Evolutionary conservation across 192 early-diverging fungal genomes (phyloP).

Genomic region (Chytriomyces sp.): DNA sequence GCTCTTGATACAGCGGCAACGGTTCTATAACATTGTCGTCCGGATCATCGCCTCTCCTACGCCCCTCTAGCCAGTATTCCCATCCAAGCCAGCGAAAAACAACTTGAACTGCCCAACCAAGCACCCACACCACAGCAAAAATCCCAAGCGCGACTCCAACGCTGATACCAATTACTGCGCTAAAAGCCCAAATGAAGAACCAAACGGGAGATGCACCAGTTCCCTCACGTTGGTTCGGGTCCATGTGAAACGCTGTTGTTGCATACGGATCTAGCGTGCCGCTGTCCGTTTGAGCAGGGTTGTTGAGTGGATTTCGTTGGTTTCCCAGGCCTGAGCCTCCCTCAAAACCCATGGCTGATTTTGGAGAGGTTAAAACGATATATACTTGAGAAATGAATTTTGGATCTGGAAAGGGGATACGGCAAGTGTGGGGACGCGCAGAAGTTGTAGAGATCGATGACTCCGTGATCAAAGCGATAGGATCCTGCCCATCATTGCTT

Average conservation of each 20-base stretch:
- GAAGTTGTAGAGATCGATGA: not conserved
- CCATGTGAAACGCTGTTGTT: not conserved
- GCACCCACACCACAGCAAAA: not conserved
- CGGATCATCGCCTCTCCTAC: slow-evolving; percentile 8
- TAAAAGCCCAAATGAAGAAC: slow-evolving; percentile 28
- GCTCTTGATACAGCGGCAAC: slow-evolving; percentile 7
- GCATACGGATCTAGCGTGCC: not conserved
- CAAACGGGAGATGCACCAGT: not conserved
- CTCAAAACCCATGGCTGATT: not conserved
- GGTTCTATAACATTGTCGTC: slow-evolving; percentile 6
- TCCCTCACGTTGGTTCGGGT: not conserved
- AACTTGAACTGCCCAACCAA: not conserved
- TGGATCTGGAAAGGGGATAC: slow-evolving; percentile 10
- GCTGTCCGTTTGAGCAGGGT: not conserved
- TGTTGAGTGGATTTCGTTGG: not conserved
- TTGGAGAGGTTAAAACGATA: slow-evolving; percentile 7
- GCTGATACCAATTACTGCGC: slow-evolving; percentile 19
- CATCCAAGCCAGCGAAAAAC: not conserved
- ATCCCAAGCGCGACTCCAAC: slow-evolving; percentile 11
- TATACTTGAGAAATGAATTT: slow-evolving; percentile 4
- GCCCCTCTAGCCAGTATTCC: not conserved
- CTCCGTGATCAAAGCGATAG: no score
- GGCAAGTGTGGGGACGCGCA: not conserved
- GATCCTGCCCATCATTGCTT: no score
- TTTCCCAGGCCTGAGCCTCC: slow-evolving; percentile 20